Evolutionary conservation across 2,329 filamentous ascomycete species (phyloP).

Genomic region (Colletotrichum eleusines): DNA sequence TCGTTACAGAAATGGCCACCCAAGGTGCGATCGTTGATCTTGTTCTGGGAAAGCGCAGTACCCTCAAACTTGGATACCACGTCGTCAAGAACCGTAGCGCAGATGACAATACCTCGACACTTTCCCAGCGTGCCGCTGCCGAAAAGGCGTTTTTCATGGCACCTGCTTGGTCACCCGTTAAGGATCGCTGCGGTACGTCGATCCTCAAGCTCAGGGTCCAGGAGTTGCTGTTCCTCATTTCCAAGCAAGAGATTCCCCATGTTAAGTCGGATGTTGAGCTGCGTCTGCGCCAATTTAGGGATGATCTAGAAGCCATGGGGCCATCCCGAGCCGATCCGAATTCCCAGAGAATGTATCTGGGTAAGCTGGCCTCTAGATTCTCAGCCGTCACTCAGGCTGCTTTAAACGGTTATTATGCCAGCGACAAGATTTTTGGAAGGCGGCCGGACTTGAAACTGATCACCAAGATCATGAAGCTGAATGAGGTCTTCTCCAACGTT

Average conservation of each 20-base stretch:
- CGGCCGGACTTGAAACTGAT: slow-evolving; percentile 51
- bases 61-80: slow-evolving; percentile 61
- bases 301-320: slow-evolving; percentile 49
- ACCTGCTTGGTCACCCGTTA: slow-evolving; percentile 53
- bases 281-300: slow-evolving; percentile 13
- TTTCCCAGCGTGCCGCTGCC: slow-evolving; percentile 48
- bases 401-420: slow-evolving; percentile 52
- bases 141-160: slow-evolving; percentile 55
- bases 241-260: slow-evolving; percentile 47
- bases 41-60: slow-evolving; percentile 54
- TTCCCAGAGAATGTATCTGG: slow-evolving; percentile 53
- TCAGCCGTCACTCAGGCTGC: slow-evolving; percentile 47
- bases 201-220: slow-evolving; percentile 53
- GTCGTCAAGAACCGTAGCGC: slow-evolving; percentile 62
- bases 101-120: slow-evolving; percentile 52
- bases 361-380: slow-evolving; percentile 50
- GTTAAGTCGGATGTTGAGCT: slow-evolving; percentile 25
- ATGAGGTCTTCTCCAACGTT: slow-evolving; percentile 50
- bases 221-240: slow-evolving; percentile 54
- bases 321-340: slow-evolving; percentile 45
- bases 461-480: slow-evolving; percentile 53
- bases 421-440: slow-evolving; percentile 47
- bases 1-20: slow-evolving; percentile 57
- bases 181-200: slow-evolving; percentile 50
- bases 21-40: slow-evolving; percentile 56